Base-by-base conservation (phyloP, 2,329 filamentous ascomycete species). In the Dothidotthia symphoricarpi region DNA sequence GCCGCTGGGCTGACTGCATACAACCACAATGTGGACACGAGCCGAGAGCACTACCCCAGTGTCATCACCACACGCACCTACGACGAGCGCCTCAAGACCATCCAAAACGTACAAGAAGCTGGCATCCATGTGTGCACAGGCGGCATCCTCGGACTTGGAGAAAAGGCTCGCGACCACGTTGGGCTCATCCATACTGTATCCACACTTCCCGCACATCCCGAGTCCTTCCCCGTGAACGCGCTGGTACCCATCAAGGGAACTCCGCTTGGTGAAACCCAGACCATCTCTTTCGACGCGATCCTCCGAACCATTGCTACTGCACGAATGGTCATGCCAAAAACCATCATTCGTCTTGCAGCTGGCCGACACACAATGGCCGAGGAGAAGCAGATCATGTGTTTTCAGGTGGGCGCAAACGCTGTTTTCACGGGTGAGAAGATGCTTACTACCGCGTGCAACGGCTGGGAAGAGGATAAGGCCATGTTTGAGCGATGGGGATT, bases 351-450 rank as follows among this genome's bases (percentile, higher is more conserved):
- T 28, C 81, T 95, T 31, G 89, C 89, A 0, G 89, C 89, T 0
- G 89, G 89, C 3, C 75, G 89, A 31, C 89, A 87, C 63, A 86
- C 83, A 10, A 85, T 95, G 78, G 77, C 80, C 3, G 89, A 95
- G 70, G 88, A 93, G 69, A 85, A 95, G 72, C 89, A 95, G 70
- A 83, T 88, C 11, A 65, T 91, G 50, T 95, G 88, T 68, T 95
- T 95, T 71, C 83, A 87, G 78, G 88, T 88, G 0, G 89, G 89
- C 11, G 89, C 89, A 1, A 95, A 95, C 57, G 89, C 89, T n/a
- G 85, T 95, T 24, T 95, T 95, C 63, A 95, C 89, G 0, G 89
- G 89, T 7, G 89, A 95, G 72, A 95, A 91, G 76, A 95, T 95
- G 89, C 67, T 95, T 69, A 95, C 89, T 4, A 95, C 89, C 0